phyloP scores from a whole-genome alignment of 192 early-diverging fungal genomes.

The Anaeromyces robustus region DNA sequence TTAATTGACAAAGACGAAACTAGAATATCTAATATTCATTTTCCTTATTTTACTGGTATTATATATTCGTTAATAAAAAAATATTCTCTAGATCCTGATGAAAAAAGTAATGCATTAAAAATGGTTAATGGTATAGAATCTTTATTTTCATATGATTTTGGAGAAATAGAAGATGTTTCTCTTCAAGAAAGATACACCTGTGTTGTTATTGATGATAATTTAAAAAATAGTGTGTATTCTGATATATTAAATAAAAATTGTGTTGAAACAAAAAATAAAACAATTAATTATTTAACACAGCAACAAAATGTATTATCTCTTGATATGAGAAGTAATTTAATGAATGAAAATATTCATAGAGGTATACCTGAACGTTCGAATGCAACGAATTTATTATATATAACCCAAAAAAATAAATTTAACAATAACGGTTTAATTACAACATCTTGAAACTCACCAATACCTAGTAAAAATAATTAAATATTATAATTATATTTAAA shows the following conservation, averaged over 20 bases:
- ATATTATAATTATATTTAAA: too few species aligned
- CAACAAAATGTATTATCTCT: not conserved
- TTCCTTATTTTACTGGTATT: not conserved
- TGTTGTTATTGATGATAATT: not conserved
- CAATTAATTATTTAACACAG: not conserved
- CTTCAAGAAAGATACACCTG: not conserved
- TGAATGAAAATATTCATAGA: not conserved
- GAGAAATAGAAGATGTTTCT: not conserved
- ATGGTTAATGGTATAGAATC: not conserved
- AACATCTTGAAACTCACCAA: too few species aligned
- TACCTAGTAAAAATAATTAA: too few species aligned
- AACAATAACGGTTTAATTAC: too few species aligned
- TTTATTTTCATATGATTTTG: not conserved
- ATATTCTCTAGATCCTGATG: not conserved
- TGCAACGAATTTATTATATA: not conserved
- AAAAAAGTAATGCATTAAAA: not conserved
- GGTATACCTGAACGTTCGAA: not conserved
- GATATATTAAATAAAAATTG: not conserved
- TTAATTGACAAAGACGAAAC: not conserved
- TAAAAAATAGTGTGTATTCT: not conserved
- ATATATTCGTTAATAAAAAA: not conserved
- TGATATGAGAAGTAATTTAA: not conserved
- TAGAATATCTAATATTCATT: not conserved
- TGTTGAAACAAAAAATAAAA: not conserved
- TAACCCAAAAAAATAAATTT: not conserved